Evolutionary conservation across 257 asterid species (phyloP).

Genomic region (Solanum chiquidenum): DNA sequence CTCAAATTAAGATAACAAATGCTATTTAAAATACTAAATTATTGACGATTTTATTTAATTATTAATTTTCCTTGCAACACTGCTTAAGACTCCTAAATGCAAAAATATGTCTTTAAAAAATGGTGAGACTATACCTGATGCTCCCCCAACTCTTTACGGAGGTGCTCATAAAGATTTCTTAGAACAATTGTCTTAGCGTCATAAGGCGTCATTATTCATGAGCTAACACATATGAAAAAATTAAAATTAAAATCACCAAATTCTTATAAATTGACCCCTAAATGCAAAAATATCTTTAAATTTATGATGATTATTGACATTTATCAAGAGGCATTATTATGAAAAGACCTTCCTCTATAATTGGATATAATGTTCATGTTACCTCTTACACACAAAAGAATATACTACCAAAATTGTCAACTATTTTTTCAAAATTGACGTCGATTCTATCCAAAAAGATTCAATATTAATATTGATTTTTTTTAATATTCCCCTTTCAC

Average conservation of each 20-base stretch:
- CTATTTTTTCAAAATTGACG: background rate
- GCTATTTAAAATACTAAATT: too few relatives aligned
- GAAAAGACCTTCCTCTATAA: background rate
- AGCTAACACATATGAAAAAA: too few relatives aligned
- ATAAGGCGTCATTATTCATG: too few relatives aligned
- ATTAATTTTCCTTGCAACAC: too few relatives aligned
- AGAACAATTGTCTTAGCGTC: fast-evolving
- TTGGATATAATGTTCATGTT: background rate
- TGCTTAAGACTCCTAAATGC: background rate
- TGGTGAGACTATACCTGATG: background rate
- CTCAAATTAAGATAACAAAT: too few relatives aligned
- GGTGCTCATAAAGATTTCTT: background rate
- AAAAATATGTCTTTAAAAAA: too few relatives aligned
- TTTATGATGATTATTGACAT: background rate
- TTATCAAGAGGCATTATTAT: background rate
- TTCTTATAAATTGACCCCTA: background rate
- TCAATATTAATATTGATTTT: background rate
- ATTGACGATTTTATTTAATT: too few relatives aligned
- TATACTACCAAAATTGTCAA: background rate
- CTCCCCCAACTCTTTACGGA: background rate
- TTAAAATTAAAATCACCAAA: too few relatives aligned
- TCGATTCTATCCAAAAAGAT: background rate
- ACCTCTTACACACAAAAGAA: background rate
- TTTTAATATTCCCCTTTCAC: background rate
- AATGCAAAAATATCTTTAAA: too few relatives aligned